Conservation (phyloP, 2,329 filamentous ascomycete species). For the Fusarium paranaense region DNA sequence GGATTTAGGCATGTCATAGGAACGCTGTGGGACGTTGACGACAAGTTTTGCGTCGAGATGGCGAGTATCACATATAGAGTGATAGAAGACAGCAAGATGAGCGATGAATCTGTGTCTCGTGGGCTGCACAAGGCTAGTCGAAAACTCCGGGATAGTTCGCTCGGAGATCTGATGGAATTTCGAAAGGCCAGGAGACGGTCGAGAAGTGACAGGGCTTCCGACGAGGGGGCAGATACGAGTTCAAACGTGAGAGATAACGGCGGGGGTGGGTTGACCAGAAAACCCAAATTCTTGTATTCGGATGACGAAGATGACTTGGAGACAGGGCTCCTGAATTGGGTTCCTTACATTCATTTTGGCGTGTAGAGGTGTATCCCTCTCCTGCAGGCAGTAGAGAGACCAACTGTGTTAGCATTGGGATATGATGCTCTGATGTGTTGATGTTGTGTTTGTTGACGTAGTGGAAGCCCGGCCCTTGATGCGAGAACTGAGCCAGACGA, state of each 20-base stretch:
- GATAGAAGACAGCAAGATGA: not conserved
- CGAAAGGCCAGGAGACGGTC: not conserved
- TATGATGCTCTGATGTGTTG: too few relatives aligned
- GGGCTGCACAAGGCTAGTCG: not conserved
- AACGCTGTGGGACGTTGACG: not conserved
- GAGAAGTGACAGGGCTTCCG: not conserved
- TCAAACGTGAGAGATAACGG: not conserved
- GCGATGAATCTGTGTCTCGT: not conserved
- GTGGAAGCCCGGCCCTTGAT: too few relatives aligned
- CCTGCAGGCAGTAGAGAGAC: too few relatives aligned
- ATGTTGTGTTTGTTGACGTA: too few relatives aligned
- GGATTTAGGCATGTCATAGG: not conserved
- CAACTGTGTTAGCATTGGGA: too few relatives aligned
- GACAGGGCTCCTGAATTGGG: not conserved
- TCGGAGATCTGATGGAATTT: not conserved
- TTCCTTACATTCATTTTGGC: not conserved
- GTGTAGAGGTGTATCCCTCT: not conserved
- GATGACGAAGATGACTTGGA: not conserved
- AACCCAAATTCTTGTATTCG: not conserved
- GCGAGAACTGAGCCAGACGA: too few relatives aligned
- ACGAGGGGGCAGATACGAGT: not conserved
- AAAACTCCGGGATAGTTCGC: not conserved
- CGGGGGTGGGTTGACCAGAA: not conserved
- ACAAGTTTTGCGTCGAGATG: slow-evolving; percentile 1
- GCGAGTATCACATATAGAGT: not conserved